phyloP scores from a whole-genome alignment of 192 early-diverging fungal species.

The Entomortierella chlamydospora region DNA sequence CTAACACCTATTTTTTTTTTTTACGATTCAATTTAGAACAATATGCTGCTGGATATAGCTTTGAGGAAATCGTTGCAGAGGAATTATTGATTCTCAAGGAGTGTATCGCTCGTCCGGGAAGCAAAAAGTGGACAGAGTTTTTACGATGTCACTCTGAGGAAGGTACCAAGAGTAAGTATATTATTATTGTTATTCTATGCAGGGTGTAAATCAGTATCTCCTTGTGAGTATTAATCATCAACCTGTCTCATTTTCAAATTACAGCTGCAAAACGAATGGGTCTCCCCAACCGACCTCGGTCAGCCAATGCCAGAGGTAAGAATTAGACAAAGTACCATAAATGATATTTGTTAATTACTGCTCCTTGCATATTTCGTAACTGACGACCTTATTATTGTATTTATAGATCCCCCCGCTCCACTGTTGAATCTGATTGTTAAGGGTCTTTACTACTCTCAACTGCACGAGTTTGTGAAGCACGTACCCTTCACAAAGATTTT shows the following conservation, averaged over 20 bases:
- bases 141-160: slow-evolving; percentile 46
- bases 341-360: no score
- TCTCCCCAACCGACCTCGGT: slow-evolving; percentile 42
- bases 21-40: slow-evolving; percentile 25
- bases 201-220: background rate
- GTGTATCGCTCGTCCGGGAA: slow-evolving; percentile 45
- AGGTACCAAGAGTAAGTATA: slow-evolving; percentile 37
- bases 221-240: no score
- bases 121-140: slow-evolving; percentile 51
- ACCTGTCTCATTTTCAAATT: background rate
- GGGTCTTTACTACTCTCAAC: slow-evolving; percentile 49
- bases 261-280: slow-evolving; percentile 51
- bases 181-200: background rate
- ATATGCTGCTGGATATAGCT: slow-evolving; percentile 54
- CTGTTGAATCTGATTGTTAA: slow-evolving; percentile 49
- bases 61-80: slow-evolving; percentile 51
- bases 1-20: background rate
- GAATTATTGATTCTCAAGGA: slow-evolving; percentile 49
- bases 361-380: background rate
- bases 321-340: background rate
- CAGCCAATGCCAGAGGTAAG: slow-evolving; percentile 46
- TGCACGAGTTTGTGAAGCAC: slow-evolving; percentile 52
- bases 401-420: slow-evolving; percentile 39
- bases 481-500: slow-evolving; percentile 54
- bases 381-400: background rate